phyloP scores from a whole-genome alignment of 2,329 filamentous ascomycete genomes.

The Neoscytalidium dimidiatum region DNA sequence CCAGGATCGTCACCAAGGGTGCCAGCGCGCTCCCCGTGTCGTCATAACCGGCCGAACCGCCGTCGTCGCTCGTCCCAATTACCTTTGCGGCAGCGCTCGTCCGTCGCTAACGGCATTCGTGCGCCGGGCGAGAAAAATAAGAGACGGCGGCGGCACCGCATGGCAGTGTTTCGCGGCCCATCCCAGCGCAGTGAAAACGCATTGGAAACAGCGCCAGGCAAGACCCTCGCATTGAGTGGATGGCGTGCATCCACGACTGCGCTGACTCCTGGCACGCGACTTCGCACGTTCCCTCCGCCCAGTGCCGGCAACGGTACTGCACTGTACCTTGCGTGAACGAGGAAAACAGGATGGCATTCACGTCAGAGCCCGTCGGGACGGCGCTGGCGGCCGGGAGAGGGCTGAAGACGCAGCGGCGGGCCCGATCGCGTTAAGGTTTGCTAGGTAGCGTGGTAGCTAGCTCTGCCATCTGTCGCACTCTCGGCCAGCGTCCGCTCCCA shows the following conservation, averaged over 20 bases:
- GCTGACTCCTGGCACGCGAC: not conserved
- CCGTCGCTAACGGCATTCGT: conserved; percentile 7
- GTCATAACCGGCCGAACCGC: conserved; percentile 10
- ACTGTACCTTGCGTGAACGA: conserved; percentile 4
- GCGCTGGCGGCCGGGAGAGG: not conserved
- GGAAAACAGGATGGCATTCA: not conserved
- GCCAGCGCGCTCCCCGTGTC: conserved; percentile 10
- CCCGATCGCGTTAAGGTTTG: not conserved
- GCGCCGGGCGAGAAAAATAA: conserved; percentile 3
- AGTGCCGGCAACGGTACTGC: not conserved
- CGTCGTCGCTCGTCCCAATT: conserved; percentile 1
- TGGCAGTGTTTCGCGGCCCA: not conserved
- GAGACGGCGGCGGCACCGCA: not conserved
- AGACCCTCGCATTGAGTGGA: not conserved
- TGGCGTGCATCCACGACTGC: conserved; percentile 3
- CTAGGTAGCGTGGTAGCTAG: no score
- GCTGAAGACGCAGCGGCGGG: not conserved
- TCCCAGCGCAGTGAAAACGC: conserved; percentile 2
- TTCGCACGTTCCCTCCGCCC: not conserved
- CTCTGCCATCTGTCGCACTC: no score
- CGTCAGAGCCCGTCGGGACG: not conserved
- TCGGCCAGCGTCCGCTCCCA: not conserved
- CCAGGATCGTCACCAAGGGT: conserved; percentile 14
- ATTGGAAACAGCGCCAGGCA: not conserved
- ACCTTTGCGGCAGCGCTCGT: conserved; percentile 4